These are phyloP conservation scores for Daldinia sp. DNA, from an alignment of 2,329 filamentous ascomycete genomes.

Conservation along the genomic window DNA sequence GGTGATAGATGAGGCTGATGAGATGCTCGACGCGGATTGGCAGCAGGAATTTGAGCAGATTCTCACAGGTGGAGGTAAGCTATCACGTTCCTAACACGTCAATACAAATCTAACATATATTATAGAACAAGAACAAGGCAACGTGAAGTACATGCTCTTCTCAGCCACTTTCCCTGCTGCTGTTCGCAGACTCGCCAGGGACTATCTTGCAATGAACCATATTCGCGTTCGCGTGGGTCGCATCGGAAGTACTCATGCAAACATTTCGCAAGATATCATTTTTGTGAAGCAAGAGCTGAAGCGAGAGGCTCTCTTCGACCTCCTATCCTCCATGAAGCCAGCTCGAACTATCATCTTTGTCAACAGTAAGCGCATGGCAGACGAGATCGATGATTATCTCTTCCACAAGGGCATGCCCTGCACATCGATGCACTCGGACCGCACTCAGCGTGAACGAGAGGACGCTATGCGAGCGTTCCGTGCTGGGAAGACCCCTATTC, in stretches of 20 bases:
- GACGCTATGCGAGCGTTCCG: conserved; percentile 91
- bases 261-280: conserved; percentile 84
- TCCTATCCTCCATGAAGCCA: conserved; percentile 77
- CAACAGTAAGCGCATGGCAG: conserved; percentile 81
- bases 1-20: conserved; percentile 94
- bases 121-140: conserved; percentile 79
- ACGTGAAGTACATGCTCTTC: conserved; percentile 82
- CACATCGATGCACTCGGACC: conserved; percentile 88
- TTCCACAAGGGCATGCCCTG: conserved; percentile 84
- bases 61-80: conserved; percentile 82
- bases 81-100: neutral
- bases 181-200: conserved; percentile 79
- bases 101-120: conserved; percentile 43
- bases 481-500: conserved; percentile 77
- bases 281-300: conserved; percentile 76
- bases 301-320: conserved; percentile 75
- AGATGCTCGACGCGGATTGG: conserved; percentile 87
- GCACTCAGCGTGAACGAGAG: conserved; percentile 91
- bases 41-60: conserved; percentile 79
- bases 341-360: conserved; percentile 90
- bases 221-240: conserved; percentile 89
- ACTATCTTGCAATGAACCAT: conserved; percentile 79
- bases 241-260: conserved; percentile 82
- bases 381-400: conserved; percentile 87
- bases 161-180: conserved; percentile 92